phyloP scores from a whole-genome alignment of 768 basidiomycete genomes.

The Naganishia vishniacii region DNA sequence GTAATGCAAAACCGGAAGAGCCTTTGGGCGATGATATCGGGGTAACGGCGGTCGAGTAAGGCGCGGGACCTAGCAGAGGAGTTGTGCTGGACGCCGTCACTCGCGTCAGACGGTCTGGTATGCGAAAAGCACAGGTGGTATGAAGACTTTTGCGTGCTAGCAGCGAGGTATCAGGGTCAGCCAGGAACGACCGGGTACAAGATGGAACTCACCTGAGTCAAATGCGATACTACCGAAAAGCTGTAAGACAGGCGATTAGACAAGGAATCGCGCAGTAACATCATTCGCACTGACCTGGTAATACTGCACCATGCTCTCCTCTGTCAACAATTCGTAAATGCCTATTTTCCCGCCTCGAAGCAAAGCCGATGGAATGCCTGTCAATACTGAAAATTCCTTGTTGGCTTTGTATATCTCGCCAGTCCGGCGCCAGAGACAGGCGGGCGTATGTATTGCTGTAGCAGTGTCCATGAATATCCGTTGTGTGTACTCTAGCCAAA shows the following conservation, averaged over 20 bases:
- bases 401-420: constrained; percentile 99
- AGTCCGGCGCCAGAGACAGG: constrained; percentile 91
- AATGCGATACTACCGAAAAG: constrained; percentile 46
- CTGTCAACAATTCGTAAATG: constrained; percentile 97
- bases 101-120: constrained; percentile 39
- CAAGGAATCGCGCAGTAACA: neutral
- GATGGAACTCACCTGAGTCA: constrained; percentile 37
- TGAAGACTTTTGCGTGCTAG: constrained; percentile 41
- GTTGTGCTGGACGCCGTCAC: constrained; percentile 17
- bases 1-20: neutral
- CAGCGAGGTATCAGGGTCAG: neutral
- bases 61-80: constrained; percentile 22
- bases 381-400: constrained; percentile 82
- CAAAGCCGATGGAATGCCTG: constrained; percentile 59
- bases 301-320: constrained; percentile 92
- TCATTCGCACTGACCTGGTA: constrained; percentile 67
- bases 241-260: no score
- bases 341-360: constrained; percentile 70
- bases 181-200: neutral
- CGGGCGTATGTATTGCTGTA: constrained; percentile 92
- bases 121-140: constrained; percentile 41
- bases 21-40: constrained; percentile 20
- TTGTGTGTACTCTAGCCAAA: neutral
- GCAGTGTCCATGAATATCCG: constrained; percentile 52
- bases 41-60: neutral